Evolutionary conservation across 768 basidiomycete species (phyloP), one percentile per base, ranked within the genome.

Genomic region (Lactarius akahatsu): DNA sequence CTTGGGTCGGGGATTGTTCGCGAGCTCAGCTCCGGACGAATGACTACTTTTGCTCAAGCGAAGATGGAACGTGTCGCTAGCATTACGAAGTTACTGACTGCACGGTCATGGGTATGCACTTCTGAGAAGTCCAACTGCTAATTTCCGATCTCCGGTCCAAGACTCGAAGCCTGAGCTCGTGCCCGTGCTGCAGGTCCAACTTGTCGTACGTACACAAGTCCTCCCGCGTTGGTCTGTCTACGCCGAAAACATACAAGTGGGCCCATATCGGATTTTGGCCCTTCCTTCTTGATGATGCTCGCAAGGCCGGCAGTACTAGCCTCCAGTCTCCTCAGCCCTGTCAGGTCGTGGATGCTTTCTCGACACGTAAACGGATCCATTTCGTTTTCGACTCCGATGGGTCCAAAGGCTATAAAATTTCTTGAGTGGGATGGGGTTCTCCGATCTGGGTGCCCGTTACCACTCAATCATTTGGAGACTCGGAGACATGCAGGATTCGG

Each of bases 221-320:
- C 50, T 52, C 50, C 50, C 50, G 23, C 13, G 50, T 52, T 52
- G 50, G 23, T 52, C 50, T 52, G 26, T 52, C 50, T 52, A 13
- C 26, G 50, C 50, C 50, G 11, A 23, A 26, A 52, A 26, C 26
- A 28, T 26, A 6, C 23, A 6, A 26, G 10, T n/a, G 23, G 47
- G 8, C 23, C 23, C n/a, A 26, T 6, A 52, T 52, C 43, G 11
- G 50, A 26, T 15, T n/a, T 26, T n/a, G 4, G 23, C 10, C 23
- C 13, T 15, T 15, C 13, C 50, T 26, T 52, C 23, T 26, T 50
- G 36, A 38, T 4, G 50, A 52, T 52, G 23, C 50, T 26, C 47
- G 47, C 10, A 47, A 47, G n/a, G 9, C n/a, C 45, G 45, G 45
- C 5, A 3, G 45, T 9, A 47, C n/a, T 11, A 15, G 16, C 41